Evolutionary conservation across 2,329 filamentous ascomycete genomes (phyloP).

Genomic region (Furcasterigmium sp.): DNA sequence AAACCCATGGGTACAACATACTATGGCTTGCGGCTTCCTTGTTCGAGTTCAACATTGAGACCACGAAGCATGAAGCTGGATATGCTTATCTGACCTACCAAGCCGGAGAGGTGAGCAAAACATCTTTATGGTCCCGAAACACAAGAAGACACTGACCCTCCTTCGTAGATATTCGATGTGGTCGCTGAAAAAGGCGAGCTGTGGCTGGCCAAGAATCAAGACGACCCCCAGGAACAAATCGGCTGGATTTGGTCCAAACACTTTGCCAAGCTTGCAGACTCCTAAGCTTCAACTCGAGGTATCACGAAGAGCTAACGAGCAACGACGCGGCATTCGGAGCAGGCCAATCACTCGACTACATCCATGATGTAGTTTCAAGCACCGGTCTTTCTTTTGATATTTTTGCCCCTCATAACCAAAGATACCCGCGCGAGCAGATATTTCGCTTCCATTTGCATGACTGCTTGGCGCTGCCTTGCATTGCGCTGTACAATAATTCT

Average conservation of each 20-base stretch:
- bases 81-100: constrained; percentile 96
- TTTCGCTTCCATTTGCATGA: no score
- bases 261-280: constrained; percentile 67
- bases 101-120: constrained; percentile 70
- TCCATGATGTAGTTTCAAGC: no score
- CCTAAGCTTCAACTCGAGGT: constrained; percentile 22
- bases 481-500: no score
- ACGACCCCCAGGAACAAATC: constrained; percentile 71
- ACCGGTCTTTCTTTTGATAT: no score
- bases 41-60: constrained; percentile 96
- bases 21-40: constrained; percentile 89
- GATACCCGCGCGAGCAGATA: no score
- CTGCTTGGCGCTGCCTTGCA: no score
- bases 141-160: no score
- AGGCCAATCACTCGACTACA: no score
- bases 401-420: no score
- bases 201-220: constrained; percentile 96
- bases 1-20: constrained; percentile 56
- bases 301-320: background rate
- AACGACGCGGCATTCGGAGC: background rate
- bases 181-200: constrained; percentile 96
- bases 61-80: constrained; percentile 84
- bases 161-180: constrained; percentile 76
- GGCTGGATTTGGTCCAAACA: constrained; percentile 99
- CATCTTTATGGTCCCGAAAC: no score